Conservation (phyloP, 768 basidiomycete species). For the Tylopilus sp. region DNA sequence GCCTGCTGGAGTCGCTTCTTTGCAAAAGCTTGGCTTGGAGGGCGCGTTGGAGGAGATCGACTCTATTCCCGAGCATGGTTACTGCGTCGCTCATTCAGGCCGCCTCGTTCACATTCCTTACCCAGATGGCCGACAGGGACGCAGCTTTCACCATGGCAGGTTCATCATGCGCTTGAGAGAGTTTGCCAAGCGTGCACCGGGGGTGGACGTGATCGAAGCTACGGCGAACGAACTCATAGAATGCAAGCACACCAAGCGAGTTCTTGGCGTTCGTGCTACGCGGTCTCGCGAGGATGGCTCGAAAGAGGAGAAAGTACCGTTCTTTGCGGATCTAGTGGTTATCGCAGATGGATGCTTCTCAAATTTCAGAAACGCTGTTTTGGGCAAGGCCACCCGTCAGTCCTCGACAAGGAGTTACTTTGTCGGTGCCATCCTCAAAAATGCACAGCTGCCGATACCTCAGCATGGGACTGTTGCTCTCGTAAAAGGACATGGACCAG, state of each 20-base stretch:
- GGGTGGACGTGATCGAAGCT: slow-evolving; percentile 82
- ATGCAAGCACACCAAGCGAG: slow-evolving; percentile 43
- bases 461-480: slow-evolving; percentile 84
- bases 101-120: slow-evolving; percentile 87
- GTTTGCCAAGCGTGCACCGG: slow-evolving; percentile 53
- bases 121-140: slow-evolving; percentile 65
- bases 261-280: slow-evolving; percentile 67
- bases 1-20: slow-evolving; percentile 80
- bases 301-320: slow-evolving; percentile 45
- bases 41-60: slow-evolving; percentile 83
- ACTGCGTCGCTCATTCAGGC: slow-evolving; percentile 66
- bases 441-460: slow-evolving; percentile 68
- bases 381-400: slow-evolving; percentile 47
- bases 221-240: slow-evolving; percentile 76
- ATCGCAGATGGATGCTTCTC: slow-evolving; percentile 95
- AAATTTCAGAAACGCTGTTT: slow-evolving; percentile 77
- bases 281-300: slow-evolving; percentile 30
- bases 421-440: slow-evolving; percentile 78
- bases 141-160: slow-evolving; percentile 91
- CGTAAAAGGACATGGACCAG: slow-evolving; percentile 78
- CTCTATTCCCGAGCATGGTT: slow-evolving; percentile 78
- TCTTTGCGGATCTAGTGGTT: slow-evolving; percentile 76
- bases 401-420: slow-evolving; percentile 72
- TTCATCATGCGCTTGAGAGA: slow-evolving; percentile 79
- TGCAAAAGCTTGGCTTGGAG: slow-evolving; percentile 75